Evolutionary conservation across 2,329 filamentous ascomycete species (phyloP), one percentile per base, ranked within the genome.

Genomic region (Phyllosticta paracitricarpa): DNA sequence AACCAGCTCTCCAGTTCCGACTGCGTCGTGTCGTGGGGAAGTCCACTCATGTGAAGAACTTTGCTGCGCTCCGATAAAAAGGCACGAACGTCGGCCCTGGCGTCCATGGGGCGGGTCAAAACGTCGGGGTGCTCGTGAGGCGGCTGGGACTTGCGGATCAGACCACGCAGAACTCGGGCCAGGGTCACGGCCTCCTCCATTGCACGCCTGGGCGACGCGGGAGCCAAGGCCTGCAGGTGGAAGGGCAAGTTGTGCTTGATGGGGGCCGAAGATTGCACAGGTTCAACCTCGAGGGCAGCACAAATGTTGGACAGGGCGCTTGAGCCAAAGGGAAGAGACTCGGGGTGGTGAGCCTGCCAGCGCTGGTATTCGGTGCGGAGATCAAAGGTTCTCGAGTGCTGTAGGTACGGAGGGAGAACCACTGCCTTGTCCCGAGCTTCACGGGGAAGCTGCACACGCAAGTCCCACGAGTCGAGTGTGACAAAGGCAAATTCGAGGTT

Each of bases 1-100:
- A 97, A 99, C 94, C 94, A 99, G 78, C 92, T 97, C 79, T 99
- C 94, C 25, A 99, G 83, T 78, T 99, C 94, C 3, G 93, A 97
- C 78, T 99, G 94, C 1, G 94, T 99, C 40, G 94, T 99, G 70
- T 99, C 94, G 73, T 99, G 94, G 54, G 94, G 94, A 58, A 99
- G 82, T 56, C 94, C 94, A 70, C 92, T 96, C 87, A 99, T 93
- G 76, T 99, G 94, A 61, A 99, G 84, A 51, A 99, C 93, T 78
- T 99, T 99, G 81, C 92, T 97, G 64, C 94, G 86, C 78, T 99
- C 94, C 2, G 91, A 91, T 62, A 99, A 80, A 78, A 99, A 99
- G 59, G 94, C 94, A 68, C 94, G 86, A 54, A 99, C 94, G 76
- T 99, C 94, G 64, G 94, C 94, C 68, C 92, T 85, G 63, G 94